A percentile compares a stretch with the other conserved stretches of the same genome.
phyloP scores from a whole-genome alignment of 805 yeast genomes.

The Candida insectorum region DNA sequence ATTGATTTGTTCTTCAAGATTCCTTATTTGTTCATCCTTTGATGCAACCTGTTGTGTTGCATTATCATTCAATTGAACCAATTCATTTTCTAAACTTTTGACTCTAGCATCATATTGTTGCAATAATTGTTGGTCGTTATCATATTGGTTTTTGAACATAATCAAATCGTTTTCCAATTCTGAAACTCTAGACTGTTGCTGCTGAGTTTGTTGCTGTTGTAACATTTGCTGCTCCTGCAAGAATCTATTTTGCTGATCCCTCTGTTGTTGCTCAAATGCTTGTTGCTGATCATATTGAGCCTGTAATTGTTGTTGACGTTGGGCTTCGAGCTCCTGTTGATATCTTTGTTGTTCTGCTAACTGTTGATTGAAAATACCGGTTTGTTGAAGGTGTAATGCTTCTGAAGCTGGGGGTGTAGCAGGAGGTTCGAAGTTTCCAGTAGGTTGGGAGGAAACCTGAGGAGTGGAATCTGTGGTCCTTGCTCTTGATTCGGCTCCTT shows the following conservation, averaged over 20 bases:
- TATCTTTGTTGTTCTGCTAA: conserved; percentile 57
- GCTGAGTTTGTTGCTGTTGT: conserved; percentile 66
- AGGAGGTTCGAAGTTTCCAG: conserved; percentile 27
- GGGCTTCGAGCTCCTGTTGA: conserved; percentile 61
- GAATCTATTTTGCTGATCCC: conserved; percentile 64
- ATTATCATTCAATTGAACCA: conserved; percentile 55
- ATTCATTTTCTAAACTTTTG: conserved; percentile 73
- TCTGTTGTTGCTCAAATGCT: conserved; percentile 72
- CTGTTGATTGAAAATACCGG: conserved; percentile 52
- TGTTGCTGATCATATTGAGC: conserved; percentile 69
- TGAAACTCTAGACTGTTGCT: conserved; percentile 73
- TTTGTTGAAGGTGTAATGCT: conserved; percentile 47
- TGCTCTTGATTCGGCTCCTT: conserved; percentile 20
- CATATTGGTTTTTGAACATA: conserved; percentile 74
- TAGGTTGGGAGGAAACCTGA: conserved; percentile 47
- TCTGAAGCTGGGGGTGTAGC: conserved; percentile 36
- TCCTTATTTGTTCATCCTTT: conserved; percentile 67
- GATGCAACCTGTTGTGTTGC: conserved; percentile 71
- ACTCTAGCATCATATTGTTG: conserved; percentile 88
- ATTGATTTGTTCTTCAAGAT: conserved; percentile 68
- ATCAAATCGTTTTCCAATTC: conserved; percentile 80
- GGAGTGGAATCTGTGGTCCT: conserved; percentile 19
- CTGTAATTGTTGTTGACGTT: conserved; percentile 63
- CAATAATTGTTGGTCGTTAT: conserved; percentile 76
- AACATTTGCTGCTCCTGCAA: conserved; percentile 63